A percentile compares a stretch with the other conserved stretches of the same genome.
phyloP scores from a whole-genome alignment of 192 early-diverging fungal genomes.

The Phlyctochytrium planicorne region DNA sequence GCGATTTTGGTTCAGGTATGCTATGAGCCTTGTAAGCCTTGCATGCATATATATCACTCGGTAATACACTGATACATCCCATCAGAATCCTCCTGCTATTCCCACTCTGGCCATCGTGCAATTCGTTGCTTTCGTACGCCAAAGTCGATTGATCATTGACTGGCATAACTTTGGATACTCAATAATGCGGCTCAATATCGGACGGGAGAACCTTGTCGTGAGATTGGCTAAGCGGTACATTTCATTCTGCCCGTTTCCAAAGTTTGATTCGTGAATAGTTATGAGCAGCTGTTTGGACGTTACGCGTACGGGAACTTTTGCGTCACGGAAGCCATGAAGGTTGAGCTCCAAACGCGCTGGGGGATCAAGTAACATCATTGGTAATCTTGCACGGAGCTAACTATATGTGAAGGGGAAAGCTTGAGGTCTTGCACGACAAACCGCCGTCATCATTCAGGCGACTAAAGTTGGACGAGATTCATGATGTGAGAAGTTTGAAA shows the following conservation, averaged over 20 bases:
- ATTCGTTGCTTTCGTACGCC: constrained; percentile 60
- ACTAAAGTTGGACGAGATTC: constrained; percentile 61
- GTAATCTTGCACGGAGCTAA: background rate
- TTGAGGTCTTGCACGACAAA: constrained; percentile 80
- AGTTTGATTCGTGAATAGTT: constrained; percentile 45
- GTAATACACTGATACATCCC: background rate
- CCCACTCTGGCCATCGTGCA: constrained; percentile 84
- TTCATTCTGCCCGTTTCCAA: constrained; percentile 55
- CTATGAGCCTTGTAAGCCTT: constrained; percentile 1
- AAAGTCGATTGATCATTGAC: constrained; percentile 80
- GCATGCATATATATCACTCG: constrained; percentile 5
- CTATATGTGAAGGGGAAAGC: constrained; percentile 49
- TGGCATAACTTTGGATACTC: constrained; percentile 98
- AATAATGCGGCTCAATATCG: constrained; percentile 74
- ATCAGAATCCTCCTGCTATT: constrained; percentile 90
- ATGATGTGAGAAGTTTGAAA: constrained; percentile 48
- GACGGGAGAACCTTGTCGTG: constrained; percentile 31
- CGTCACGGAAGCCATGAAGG: constrained; percentile 82
- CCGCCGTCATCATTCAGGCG: constrained; percentile 76
- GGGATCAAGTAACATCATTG: constrained; percentile 57
- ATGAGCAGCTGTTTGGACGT: constrained; percentile 64
- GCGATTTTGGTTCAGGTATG: constrained; percentile 77
- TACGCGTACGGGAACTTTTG: constrained; percentile 78
- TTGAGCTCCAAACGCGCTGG: constrained; percentile 62
- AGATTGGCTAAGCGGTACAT: constrained; percentile 3